Percentiles rank a stretch among this genome's conserved stretches.
Evolutionary conservation across 176 grass and related monocot genomes (phyloP).

Genomic region (Carex littledalei): DNA sequence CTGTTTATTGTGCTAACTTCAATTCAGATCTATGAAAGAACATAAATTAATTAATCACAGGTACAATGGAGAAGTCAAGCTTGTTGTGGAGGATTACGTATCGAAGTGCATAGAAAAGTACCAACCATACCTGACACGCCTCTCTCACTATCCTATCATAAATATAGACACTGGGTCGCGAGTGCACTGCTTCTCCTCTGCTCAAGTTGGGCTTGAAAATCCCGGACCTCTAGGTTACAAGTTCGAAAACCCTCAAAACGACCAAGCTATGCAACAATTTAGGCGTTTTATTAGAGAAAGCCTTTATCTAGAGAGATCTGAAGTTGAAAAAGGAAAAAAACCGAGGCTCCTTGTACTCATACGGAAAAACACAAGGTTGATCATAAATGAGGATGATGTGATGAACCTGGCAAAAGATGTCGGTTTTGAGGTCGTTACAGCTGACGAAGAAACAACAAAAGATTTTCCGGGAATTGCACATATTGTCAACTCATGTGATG

Average conservation of each 20-base stretch:
- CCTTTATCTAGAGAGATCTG: conserved; percentile 41
- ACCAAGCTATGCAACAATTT: conserved; percentile 79
- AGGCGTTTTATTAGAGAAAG: conserved; percentile 59
- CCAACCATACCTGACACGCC: conserved; percentile 30
- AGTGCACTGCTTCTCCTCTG: conserved; percentile 70
- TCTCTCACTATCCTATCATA: conserved; percentile 73
- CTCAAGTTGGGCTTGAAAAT: conserved; percentile 57
- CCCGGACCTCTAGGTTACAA: conserved; percentile 78
- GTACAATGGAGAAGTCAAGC: conserved; percentile 88
- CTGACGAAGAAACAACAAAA: conserved; percentile 4
- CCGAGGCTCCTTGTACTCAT: conserved; percentile 44
- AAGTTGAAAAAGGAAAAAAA: conserved; percentile 27
- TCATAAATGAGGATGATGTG: conserved; percentile 18
- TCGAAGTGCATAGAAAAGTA: conserved; percentile 72
- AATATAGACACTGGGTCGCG: conserved; percentile 44
- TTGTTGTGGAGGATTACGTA: conserved; percentile 48
- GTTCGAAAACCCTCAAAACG: conserved; percentile 53
- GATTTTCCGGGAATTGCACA: conserved; percentile 17
- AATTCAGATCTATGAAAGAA: background rate
- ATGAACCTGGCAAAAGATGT: conserved; percentile 1
- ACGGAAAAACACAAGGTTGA: conserved; percentile 17
- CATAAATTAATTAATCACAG: conserved; percentile 2
- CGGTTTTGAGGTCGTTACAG: conserved; percentile 28
- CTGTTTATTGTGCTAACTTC: background rate
- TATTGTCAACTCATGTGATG: conserved; percentile 32